Conservation (phyloP, 2,329 filamentous ascomycete species). For the Botrytis paeoniae region DNA sequence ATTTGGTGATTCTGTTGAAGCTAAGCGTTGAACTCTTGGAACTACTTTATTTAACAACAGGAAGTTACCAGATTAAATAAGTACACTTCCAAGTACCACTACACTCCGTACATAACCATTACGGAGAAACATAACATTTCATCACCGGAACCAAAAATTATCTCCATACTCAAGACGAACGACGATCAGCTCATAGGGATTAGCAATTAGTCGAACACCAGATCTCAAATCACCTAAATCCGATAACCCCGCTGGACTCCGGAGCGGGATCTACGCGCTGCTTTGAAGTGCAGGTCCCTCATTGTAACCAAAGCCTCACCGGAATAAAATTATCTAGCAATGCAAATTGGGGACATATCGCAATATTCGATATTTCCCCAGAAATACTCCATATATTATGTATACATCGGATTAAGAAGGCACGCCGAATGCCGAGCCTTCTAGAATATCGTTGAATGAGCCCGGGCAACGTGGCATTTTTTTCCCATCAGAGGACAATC, state of each 20-base stretch:
- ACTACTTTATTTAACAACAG: background rate
- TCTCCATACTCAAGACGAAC: background rate
- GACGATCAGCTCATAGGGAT: background rate
- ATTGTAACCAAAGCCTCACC: background rate
- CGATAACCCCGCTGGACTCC: background rate
- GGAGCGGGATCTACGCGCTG: background rate
- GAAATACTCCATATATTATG: background rate
- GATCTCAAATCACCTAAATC: background rate
- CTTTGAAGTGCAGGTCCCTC: background rate
- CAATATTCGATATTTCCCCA: background rate
- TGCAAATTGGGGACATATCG: background rate
- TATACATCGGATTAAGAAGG: background rate
- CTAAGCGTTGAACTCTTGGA: background rate
- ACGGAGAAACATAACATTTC: background rate
- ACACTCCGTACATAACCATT: background rate
- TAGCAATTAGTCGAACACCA: background rate
- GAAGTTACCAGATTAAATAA: background rate
- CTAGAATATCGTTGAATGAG: background rate
- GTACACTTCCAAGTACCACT: background rate
- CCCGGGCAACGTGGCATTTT: background rate
- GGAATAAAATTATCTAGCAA: background rate
- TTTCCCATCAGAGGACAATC: background rate
- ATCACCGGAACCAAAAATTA: background rate
- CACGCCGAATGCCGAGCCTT: background rate
- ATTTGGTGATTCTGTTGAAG: background rate